Evolutionary conservation across 2,329 filamentous ascomycete species (phyloP).

Genomic region (Colletotrichum musicola): DNA sequence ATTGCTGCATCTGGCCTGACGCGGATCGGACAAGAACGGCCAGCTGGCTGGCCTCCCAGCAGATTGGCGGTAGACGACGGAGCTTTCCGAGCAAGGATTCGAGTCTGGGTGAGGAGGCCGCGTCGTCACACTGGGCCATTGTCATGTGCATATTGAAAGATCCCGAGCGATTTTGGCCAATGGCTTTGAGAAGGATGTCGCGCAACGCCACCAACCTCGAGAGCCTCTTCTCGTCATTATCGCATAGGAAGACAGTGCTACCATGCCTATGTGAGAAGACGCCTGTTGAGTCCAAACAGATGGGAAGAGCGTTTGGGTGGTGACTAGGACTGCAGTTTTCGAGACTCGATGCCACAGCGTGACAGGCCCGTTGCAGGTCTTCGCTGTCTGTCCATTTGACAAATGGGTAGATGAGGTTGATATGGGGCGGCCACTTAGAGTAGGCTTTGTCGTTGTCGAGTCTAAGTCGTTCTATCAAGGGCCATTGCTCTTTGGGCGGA

Average conservation of each 20-base stretch:
- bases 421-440: conserved; percentile 73
- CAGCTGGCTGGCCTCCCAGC: conserved; percentile 63
- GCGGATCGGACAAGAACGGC: conserved; percentile 66
- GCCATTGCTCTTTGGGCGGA: conserved; percentile 62
- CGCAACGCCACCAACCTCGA: conserved; percentile 50
- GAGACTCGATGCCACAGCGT: conserved; percentile 54
- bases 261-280: conserved; percentile 63
- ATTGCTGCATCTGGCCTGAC: conserved; percentile 66
- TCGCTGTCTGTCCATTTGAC: conserved; percentile 56
- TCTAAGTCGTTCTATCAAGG: conserved; percentile 66
- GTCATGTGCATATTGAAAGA: conserved; percentile 67
- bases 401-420: conserved; percentile 77
- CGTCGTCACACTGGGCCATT: conserved; percentile 68
- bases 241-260: conserved; percentile 63
- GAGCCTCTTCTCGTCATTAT: conserved; percentile 42
- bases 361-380: conserved; percentile 57
- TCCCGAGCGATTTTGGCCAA: conserved; percentile 47
- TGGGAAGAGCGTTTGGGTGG: conserved; percentile 32
- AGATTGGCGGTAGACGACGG: conserved; percentile 58
- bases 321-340: conserved; percentile 13
- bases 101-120: conserved; percentile 55
- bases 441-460: conserved; percentile 73
- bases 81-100: conserved; percentile 66
- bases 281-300: conserved; percentile 57
- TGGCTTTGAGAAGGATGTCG: conserved; percentile 48